Base-by-base conservation (phyloP, 148 eudicot genomes). In the Dysphania ambrosioides region DNA sequence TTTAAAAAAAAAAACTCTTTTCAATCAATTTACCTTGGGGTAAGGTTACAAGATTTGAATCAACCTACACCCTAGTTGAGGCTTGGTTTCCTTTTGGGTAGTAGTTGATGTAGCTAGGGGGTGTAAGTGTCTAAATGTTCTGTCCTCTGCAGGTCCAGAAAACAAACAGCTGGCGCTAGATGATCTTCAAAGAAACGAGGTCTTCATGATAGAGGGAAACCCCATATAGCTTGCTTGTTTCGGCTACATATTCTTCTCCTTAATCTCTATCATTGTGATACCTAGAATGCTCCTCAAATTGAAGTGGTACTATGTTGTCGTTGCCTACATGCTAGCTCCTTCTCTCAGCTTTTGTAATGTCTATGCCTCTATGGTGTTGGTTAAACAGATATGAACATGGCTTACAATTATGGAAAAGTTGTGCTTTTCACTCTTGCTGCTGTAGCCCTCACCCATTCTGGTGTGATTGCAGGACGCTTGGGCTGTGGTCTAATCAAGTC, bases 321-420 rank as follows among this genome's bases (percentile, higher is more conserved):
- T 84, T 9, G 93, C 93, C 35, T 93, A 93, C 77, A 55, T 87
- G 42, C 63, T 91, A 27, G 98, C 98, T 0, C 98, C 98, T 8
- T 78, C 91, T 10, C 82, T 93, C 27, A 86, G 95, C 84, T 93
- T 93, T 74, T 93, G 97, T 84, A 93, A 93, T 40, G 98, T 97
- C 4, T 93, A 93, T 29, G 97, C 34, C 97, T 97, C 4, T 93
- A 93, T 29, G 97, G 98, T 3, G 88, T 95, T 69, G 98, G 98
- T 66, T 80, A 91, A 75, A 93, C 98, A 0, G 97, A 93, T 83
- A 86, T 86, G 92, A 91, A 89, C 83, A 91, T 93, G 98, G 93
- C 94, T 41, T 91, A 88, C 73, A 93, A 91, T 60, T 93, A 93
- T n/a, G 98, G 97, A 27, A 93, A 93, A 79, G 97, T 93, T 13